Conservation (phyloP, 1,139 yeast species). For the Meyerozyma guilliermondii region DNA sequence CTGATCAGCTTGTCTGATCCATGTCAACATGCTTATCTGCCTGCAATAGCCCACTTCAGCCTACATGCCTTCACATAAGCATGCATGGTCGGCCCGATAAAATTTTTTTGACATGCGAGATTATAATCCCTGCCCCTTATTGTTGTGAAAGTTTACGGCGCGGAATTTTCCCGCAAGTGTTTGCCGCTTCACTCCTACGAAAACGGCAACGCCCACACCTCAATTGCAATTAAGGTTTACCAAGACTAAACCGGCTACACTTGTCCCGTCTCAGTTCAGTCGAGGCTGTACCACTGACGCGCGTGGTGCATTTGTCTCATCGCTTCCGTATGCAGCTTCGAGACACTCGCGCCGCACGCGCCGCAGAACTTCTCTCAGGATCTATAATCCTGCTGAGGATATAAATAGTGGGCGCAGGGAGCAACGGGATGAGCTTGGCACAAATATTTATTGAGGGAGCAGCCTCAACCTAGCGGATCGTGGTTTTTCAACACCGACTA, state of each 20-base stretch:
- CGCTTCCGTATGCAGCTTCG: background rate
- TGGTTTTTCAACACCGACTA: background rate
- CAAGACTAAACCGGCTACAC: too few species aligned
- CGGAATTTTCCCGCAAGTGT: background rate
- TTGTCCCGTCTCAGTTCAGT: background rate
- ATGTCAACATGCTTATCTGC: too few species aligned
- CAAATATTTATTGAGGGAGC: background rate
- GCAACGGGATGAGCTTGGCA: background rate
- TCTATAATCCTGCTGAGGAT: background rate
- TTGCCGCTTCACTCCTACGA: too few species aligned
- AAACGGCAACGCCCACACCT: too few species aligned
- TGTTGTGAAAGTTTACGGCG: background rate
- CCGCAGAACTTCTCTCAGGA: background rate
- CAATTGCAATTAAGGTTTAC: too few species aligned
- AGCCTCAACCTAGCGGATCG: background rate
- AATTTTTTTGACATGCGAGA: background rate
- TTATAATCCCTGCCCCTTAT: background rate
- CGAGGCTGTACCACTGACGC: background rate
- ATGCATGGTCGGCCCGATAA: background rate
- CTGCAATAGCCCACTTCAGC: too few species aligned
- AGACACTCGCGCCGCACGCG: background rate
- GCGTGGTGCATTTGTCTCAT: background rate
- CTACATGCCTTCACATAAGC: background rate
- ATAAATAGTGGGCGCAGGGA: conserved; percentile 2
- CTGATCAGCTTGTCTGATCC: too few species aligned